phyloP scores from a whole-genome alignment of 1,284 basidiomycete genomes.

The Rhodotorula sp. region DNA sequence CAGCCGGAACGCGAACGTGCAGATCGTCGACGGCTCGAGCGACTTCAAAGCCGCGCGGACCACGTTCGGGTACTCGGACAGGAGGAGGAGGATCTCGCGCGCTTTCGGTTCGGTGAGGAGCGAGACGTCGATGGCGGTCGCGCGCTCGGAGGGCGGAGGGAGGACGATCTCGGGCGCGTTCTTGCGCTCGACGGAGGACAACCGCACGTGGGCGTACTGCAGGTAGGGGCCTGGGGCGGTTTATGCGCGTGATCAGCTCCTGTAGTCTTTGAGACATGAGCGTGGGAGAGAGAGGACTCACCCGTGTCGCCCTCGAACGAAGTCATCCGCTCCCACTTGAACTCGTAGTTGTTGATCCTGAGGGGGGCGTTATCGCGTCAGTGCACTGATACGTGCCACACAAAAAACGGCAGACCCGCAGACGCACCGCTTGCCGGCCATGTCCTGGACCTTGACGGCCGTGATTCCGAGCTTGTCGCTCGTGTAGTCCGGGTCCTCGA shows the following conservation, averaged over 20 bases:
- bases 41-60: slow-evolving; percentile 80
- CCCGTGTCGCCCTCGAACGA: slow-evolving; percentile 98
- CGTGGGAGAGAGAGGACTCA: slow-evolving; percentile 24
- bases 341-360: slow-evolving; percentile 96
- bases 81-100: slow-evolving; percentile 79
- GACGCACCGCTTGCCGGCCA: slow-evolving; percentile 87
- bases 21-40: slow-evolving; percentile 87
- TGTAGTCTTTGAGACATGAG: neutral
- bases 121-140: slow-evolving; percentile 66
- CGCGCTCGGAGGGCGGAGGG: slow-evolving; percentile 63
- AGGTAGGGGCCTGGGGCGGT: slow-evolving; percentile 63
- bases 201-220: slow-evolving; percentile 94
- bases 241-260: too few species aligned
- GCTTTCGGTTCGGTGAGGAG: slow-evolving; percentile 73
- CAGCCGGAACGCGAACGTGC: slow-evolving; percentile 56
- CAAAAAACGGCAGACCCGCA: too few species aligned
- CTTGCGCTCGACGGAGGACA: slow-evolving; percentile 89
- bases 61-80: slow-evolving; percentile 87
- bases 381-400: too few species aligned
- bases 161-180: slow-evolving; percentile 75
- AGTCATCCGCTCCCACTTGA: slow-evolving; percentile 92
- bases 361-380: too few species aligned
- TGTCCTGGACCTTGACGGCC: slow-evolving; percentile 98
- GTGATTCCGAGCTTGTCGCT: slow-evolving; percentile 88
- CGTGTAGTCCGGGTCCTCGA: slow-evolving; percentile 83